phyloP scores from a whole-genome alignment of 2,329 filamentous ascomycete genomes.

The Didymella pinodella region DNA sequence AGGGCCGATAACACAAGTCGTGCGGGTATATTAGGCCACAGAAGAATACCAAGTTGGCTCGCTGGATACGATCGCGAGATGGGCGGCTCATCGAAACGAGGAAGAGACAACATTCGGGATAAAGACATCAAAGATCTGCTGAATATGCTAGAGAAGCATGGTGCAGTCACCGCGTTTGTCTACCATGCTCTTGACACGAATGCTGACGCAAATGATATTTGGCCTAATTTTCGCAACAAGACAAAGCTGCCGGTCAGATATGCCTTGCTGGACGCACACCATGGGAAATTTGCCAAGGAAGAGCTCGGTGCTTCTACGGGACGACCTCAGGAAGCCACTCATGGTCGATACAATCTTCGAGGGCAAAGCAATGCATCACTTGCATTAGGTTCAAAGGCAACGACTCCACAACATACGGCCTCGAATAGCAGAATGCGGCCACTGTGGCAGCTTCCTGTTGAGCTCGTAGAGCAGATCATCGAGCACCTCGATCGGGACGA shows the following conservation, averaged over 20 bases:
- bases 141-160: constrained; percentile 25
- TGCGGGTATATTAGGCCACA: background rate
- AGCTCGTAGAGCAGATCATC: constrained; percentile 68
- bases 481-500: constrained; percentile 64
- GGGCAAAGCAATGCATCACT: background rate
- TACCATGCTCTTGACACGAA: constrained; percentile 31
- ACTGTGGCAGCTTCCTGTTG: constrained; percentile 61
- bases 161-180: constrained; percentile 37
- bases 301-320: background rate
- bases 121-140: constrained; percentile 24
- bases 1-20: background rate
- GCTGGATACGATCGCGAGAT: background rate
- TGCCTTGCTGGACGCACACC: constrained; percentile 25
- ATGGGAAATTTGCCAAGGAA: background rate
- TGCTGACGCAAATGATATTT: constrained; percentile 46
- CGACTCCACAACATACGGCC: background rate
- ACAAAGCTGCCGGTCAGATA: constrained; percentile 41
- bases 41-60: background rate
- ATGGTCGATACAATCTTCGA: constrained; percentile 2
- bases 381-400: background rate
- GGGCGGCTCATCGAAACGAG: constrained; percentile 26
- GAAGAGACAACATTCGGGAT: constrained; percentile 29
- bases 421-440: constrained; percentile 48
- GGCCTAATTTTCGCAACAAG: constrained; percentile 44
- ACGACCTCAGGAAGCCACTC: constrained; percentile 4